A percentile compares a stretch with the other conserved stretches of the same genome.
These are phyloP conservation scores for Aspergillus cavernicola DNA, from an alignment of 495 filamentous ascomycete genomes.

Conservation along the genomic window DNA sequence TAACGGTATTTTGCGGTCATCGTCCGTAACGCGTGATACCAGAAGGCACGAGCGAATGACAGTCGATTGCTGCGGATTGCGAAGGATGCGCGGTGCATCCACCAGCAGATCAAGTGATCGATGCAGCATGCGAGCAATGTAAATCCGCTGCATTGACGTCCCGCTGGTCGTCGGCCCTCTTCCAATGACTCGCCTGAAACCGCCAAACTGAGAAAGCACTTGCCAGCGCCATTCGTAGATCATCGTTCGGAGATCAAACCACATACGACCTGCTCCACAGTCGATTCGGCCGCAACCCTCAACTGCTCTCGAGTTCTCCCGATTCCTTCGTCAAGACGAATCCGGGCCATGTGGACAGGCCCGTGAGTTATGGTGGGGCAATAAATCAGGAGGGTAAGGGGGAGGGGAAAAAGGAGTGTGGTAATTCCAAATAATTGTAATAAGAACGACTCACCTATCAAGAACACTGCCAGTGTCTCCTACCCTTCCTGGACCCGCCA, in stretches of 20 bases:
- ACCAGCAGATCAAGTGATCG: conserved; percentile 63
- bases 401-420: conserved; percentile 19
- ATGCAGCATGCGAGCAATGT: conserved; percentile 57
- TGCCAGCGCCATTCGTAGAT: conserved; percentile 32
- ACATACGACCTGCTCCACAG: conserved; percentile 30
- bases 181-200: conserved; percentile 22
- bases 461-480: conserved; percentile 71
- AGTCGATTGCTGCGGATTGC: conserved; percentile 9
- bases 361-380: not conserved
- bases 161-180: conserved; percentile 17
- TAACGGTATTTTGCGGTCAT: conserved; percentile 28
- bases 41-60: conserved; percentile 16
- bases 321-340: conserved; percentile 20
- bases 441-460: conserved; percentile 73
- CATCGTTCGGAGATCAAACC: conserved; percentile 36
- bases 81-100: conserved; percentile 25
- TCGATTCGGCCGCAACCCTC: conserved; percentile 21
- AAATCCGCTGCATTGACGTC: conserved; percentile 26
- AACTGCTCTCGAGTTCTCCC: conserved; percentile 3
- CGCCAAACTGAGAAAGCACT: conserved; percentile 24
- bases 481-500: conserved; percentile 68
- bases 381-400: conserved; percentile 1
- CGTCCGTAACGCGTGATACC: conserved; percentile 12
- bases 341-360: conserved; percentile 7
- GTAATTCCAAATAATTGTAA: conserved; percentile 21